phyloP scores from a whole-genome alignment of 2,329 filamentous ascomycete genomes.

The Fusarium nisikadoi region DNA sequence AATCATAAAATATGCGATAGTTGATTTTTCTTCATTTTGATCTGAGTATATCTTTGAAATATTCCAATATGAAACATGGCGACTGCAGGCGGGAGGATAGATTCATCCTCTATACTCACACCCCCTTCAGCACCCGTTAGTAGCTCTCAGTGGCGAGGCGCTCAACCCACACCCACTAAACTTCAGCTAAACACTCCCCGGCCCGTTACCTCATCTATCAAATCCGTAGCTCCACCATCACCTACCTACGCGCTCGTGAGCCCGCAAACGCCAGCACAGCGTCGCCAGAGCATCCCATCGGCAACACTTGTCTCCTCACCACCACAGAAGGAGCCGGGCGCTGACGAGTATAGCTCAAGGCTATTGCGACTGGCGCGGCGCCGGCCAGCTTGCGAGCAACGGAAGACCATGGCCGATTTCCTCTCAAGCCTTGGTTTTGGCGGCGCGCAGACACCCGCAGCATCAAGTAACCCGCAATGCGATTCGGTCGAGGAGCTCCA shows the following conservation, averaged over 20 bases:
- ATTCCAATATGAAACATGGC: not conserved
- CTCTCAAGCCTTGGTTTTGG: conserved; percentile 51
- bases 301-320: conserved; percentile 4
- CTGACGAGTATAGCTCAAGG: conserved; percentile 25
- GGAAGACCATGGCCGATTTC: conserved; percentile 51
- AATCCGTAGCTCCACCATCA: conserved; percentile 9
- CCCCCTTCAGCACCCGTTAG: conserved; percentile 10
- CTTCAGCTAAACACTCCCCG: not conserved
- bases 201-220: conserved; percentile 6
- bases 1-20: not conserved
- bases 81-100: not conserved
- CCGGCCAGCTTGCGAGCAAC: not conserved
- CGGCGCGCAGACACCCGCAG: conserved; percentile 35
- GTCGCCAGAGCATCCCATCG: not conserved
- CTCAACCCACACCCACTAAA: conserved; percentile 11
- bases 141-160: not conserved
- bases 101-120: conserved; percentile 8
- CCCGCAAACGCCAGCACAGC: conserved; percentile 10
- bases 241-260: conserved; percentile 20
- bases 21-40: not conserved
- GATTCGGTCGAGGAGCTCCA: conserved; percentile 58
- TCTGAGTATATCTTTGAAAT: not conserved
- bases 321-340: conserved; percentile 32
- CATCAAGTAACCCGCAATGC: conserved; percentile 43
- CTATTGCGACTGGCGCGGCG: conserved; percentile 30